Evolutionary conservation across 768 basidiomycete species (phyloP).

Genomic region (Rubroboletus satanas): DNA sequence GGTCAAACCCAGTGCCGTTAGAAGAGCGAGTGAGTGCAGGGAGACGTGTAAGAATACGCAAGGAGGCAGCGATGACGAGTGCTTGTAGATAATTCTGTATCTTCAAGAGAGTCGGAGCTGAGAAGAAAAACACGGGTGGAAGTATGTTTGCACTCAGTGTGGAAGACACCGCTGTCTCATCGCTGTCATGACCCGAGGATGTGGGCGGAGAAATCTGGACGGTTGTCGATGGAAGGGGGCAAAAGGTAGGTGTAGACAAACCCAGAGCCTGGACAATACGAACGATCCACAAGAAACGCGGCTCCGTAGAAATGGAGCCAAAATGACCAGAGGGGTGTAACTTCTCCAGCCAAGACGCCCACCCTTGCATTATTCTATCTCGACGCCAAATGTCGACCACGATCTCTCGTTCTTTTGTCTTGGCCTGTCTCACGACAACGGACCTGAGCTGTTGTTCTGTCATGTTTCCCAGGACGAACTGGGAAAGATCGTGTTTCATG

Average conservation of each 20-base stretch:
- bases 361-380: constrained; percentile 21
- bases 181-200: background rate
- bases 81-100: constrained; percentile 72
- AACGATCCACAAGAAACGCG: constrained; percentile 40
- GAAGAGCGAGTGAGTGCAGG: constrained; percentile 19
- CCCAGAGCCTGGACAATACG: constrained; percentile 46
- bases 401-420: constrained; percentile 48
- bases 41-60: constrained; percentile 53
- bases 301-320: constrained; percentile 12
- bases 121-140: constrained; percentile 67
- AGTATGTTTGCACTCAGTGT: constrained; percentile 38
- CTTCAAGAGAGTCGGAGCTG: constrained; percentile 48
- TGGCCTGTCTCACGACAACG: constrained; percentile 51
- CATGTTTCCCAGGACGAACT: constrained; percentile 63
- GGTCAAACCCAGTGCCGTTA: constrained; percentile 4
- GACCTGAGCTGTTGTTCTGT: constrained; percentile 54
- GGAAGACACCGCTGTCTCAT: background rate
- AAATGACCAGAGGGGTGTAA: constrained; percentile 3
- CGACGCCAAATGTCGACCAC: constrained; percentile 50
- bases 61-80: constrained; percentile 57
- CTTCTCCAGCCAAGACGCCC: constrained; percentile 25
- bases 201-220: constrained; percentile 4
- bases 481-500: constrained; percentile 70
- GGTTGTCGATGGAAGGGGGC: constrained; percentile 28
- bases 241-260: constrained; percentile 39